These are phyloP conservation scores for Penicillium fimorum DNA, from an alignment of 495 filamentous ascomycete genomes.

Conservation along the genomic window DNA sequence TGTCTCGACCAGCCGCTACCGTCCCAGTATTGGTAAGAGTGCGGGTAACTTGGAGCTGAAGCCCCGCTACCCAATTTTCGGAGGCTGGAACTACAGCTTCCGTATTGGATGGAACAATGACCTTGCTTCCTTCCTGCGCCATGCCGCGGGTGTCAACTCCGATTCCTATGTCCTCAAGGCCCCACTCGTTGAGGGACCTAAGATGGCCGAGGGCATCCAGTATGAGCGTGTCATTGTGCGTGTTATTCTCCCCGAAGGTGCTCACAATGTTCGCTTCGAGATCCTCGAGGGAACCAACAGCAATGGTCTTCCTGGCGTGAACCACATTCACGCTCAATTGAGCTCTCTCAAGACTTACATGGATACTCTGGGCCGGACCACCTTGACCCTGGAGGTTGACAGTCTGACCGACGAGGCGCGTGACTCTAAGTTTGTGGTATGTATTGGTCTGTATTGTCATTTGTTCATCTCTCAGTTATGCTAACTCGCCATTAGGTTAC, in stretches of 20 bases:
- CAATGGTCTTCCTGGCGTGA: conserved; percentile 39
- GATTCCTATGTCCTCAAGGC: conserved; percentile 84
- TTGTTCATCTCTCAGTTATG: background rate
- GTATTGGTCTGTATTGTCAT: conserved; percentile 16
- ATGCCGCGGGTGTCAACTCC: conserved; percentile 43
- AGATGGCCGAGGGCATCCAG: conserved; percentile 75
- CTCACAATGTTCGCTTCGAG: conserved; percentile 66
- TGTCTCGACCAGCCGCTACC: conserved; percentile 88
- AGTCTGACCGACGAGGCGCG: conserved; percentile 88
- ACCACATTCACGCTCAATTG: conserved; percentile 48
- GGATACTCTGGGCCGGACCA: conserved; percentile 87
- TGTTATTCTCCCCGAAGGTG: conserved; percentile 87
- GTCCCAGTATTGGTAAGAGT: conserved; percentile 62
- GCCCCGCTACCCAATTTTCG: conserved; percentile 90
- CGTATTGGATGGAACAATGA: conserved; percentile 91
- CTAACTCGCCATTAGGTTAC: conserved; percentile 48
- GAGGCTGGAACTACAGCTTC: conserved; percentile 97
- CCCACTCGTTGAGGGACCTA: conserved; percentile 93
- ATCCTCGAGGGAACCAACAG: conserved; percentile 34
- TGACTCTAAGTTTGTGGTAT: conserved; percentile 71
- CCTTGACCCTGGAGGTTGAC: conserved; percentile 73
- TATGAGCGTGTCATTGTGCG: conserved; percentile 80
- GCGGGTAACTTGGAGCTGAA: conserved; percentile 85
- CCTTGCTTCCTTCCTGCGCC: conserved; percentile 70
- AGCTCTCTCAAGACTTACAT: conserved; percentile 79